A percentile compares a stretch with the other conserved stretches of the same genome.
Evolutionary conservation across 345 rosid species (phyloP).

Genomic region (Eucalyptus rudis): DNA sequence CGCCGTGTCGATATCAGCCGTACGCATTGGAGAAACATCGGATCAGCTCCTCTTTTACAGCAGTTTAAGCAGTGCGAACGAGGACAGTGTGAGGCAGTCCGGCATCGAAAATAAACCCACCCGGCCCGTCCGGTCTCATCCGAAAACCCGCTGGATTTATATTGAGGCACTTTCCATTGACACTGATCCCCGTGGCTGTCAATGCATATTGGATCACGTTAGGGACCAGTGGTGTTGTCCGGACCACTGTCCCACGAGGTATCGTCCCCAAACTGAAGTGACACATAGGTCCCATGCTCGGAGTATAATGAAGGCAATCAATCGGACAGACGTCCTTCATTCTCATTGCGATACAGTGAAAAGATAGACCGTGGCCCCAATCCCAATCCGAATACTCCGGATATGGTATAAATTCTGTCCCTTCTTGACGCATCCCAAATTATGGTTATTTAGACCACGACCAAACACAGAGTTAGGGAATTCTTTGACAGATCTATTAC

Average conservation of each 20-base stretch:
- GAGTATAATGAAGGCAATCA: background rate
- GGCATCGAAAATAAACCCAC: background rate
- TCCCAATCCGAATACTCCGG: background rate
- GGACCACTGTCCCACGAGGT: background rate
- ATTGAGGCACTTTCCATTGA: background rate
- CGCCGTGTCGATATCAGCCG: background rate
- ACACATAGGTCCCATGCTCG: fast-evolving
- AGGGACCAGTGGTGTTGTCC: background rate
- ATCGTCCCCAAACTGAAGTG: background rate
- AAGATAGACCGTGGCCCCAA: background rate
- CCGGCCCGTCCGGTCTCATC: background rate
- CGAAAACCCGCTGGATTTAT: background rate
- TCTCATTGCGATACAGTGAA: background rate
- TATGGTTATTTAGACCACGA: background rate
- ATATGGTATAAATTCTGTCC: background rate
- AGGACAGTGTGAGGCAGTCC: background rate
- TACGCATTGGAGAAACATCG: background rate
- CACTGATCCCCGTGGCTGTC: background rate
- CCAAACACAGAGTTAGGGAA: background rate
- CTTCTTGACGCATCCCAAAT: background rate
- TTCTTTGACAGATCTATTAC: background rate
- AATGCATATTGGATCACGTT: background rate
- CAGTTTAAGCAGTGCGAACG: background rate
- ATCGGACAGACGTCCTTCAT: background rate
- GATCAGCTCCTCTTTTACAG: background rate